Conservation (phyloP, 73 alveolate species). For the Vitrella brassicaformis region DNA sequence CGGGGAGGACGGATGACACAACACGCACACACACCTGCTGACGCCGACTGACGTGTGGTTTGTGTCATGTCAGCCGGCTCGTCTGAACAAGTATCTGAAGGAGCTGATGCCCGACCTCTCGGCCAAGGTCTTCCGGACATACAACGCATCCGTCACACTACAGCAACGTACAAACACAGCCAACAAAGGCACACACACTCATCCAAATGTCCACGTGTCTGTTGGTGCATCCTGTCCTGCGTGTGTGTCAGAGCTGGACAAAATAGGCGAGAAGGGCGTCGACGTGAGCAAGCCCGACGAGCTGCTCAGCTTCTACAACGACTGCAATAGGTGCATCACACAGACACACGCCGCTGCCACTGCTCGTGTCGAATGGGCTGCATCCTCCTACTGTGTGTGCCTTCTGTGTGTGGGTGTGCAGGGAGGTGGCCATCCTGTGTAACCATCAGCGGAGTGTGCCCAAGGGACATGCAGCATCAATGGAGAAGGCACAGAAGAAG, state of each 20-base stretch:
- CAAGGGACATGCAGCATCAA: slow-evolving; percentile 66
- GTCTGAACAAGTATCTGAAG: slow-evolving; percentile 81
- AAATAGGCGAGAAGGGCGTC: slow-evolving; percentile 42
- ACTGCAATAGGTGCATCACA: slow-evolving; percentile 55
- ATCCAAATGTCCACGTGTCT: not conserved
- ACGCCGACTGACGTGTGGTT: slow-evolving; percentile 4
- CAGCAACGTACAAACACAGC: not conserved
- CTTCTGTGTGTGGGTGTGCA: not conserved
- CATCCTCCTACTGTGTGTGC: not conserved
- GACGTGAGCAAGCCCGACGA: slow-evolving; percentile 37
- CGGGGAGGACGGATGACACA: too few relatives aligned
- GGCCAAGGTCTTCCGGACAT: slow-evolving; percentile 97
- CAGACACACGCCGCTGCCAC: not conserved
- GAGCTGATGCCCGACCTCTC: slow-evolving; percentile 85
- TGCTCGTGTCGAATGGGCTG: not conserved
- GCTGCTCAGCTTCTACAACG: slow-evolving; percentile 78
- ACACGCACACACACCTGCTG: too few relatives aligned
- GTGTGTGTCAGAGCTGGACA: slow-evolving; percentile 1
- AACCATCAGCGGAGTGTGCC: slow-evolving; percentile 90
- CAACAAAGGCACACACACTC: not conserved
- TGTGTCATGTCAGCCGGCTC: slow-evolving; percentile 41
- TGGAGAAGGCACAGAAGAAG: slow-evolving; percentile 60
- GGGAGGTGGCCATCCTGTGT: slow-evolving; percentile 91
- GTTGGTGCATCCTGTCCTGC: not conserved
- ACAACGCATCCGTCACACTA: slow-evolving; percentile 89